phyloP scores from a whole-genome alignment of 2,329 filamentous ascomycete genomes.

The Trichoderma sp. region DNA sequence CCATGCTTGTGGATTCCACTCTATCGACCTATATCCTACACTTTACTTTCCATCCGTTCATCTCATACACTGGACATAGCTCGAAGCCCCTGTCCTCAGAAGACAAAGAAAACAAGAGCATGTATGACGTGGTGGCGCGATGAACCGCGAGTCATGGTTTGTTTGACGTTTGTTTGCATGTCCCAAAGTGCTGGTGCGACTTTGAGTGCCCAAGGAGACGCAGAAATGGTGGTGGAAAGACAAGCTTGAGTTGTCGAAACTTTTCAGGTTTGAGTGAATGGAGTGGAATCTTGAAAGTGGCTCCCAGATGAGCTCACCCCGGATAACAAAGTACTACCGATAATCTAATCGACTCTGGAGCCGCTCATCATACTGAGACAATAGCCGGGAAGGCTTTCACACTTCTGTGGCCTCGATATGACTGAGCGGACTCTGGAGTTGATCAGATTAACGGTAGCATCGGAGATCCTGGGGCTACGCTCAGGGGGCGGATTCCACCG shows the following conservation, averaged over 20 bases:
- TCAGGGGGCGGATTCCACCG: neutral
- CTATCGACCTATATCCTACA: neutral
- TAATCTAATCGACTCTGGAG: neutral
- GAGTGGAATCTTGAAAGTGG: neutral
- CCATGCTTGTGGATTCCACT: neutral
- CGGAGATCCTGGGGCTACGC: neutral
- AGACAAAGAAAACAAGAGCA: too few species aligned
- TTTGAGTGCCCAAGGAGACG: too few species aligned
- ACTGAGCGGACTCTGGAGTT: neutral
- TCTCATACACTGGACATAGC: neutral
- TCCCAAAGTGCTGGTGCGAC: too few species aligned
- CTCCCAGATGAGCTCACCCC: neutral
- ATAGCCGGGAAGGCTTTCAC: neutral
- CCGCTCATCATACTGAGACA: neutral
- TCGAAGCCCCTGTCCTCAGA: too few species aligned
- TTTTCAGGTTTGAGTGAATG: too few species aligned
- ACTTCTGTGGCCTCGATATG: neutral
- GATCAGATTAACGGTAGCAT: neutral
- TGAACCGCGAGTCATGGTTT: too few species aligned
- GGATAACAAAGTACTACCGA: neutral
- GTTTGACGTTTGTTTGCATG: too few species aligned
- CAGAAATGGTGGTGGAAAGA: too few species aligned
- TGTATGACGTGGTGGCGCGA: too few species aligned
- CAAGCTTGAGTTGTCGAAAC: too few species aligned
- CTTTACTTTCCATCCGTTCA: neutral